Percentiles rank a stretch among this genome's conserved stretches.
Conservation (phyloP, 305 asterid genomes). For the Solanum hybrid region DNA sequence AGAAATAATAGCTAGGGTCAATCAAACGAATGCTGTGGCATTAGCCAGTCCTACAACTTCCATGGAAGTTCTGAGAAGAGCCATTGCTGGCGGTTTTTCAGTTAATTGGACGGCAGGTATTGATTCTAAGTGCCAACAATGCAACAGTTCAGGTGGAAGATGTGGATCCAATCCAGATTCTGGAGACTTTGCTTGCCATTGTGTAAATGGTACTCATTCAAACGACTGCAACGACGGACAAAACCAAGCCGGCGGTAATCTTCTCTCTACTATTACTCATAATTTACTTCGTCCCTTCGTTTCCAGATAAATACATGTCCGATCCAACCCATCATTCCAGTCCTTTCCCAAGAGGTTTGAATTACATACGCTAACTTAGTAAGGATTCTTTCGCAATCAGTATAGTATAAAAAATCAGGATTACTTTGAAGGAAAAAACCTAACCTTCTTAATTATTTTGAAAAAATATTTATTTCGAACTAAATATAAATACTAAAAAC, state of each 20-base stretch:
- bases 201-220: constrained; percentile 8
- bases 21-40: not conserved
- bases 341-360: not conserved
- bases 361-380: not conserved
- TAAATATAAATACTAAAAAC: not conserved
- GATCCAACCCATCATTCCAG: not conserved
- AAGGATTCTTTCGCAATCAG: not conserved
- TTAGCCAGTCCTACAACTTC: not conserved
- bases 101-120: constrained; percentile 26
- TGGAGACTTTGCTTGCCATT: constrained; percentile 33
- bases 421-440: not conserved
- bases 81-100: constrained; percentile 31
- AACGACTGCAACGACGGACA: constrained; percentile 10
- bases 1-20: constrained; percentile 25
- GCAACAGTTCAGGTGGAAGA: constrained; percentile 27
- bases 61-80: not conserved
- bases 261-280: not conserved
- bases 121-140: constrained; percentile 9
- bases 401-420: not conserved
- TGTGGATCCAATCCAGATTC: constrained; percentile 35
- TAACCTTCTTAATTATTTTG: not conserved
- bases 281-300: not conserved
- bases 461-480: too few species aligned
- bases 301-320: not conserved
- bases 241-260: not conserved